Base-by-base conservation (phyloP, 345 rosid species). In the Corchorus olitorius region DNA sequence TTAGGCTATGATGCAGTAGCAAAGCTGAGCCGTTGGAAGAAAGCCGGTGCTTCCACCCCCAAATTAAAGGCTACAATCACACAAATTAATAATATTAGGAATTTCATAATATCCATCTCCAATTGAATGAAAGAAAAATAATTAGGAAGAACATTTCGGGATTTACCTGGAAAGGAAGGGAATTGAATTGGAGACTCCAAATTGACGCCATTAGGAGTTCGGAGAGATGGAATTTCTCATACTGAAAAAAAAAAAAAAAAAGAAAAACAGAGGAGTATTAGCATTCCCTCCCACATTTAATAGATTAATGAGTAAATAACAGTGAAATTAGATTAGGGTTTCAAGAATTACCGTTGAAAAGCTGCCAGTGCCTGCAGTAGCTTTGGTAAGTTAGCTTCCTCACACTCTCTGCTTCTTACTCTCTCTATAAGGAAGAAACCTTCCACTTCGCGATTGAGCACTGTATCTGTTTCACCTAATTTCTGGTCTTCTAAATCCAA, bases 181-280 rank as follows among this genome's bases (percentile, higher is more conserved):
- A 74, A 20, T 81, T 77, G 70, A 78, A 86, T 15, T 76, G 84
- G 61, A 84, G 80, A 84, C 76, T 71, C 83, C 81, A 79, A 80
- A 81, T 70, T 63, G 91, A 78, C 4, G 91, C 82, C 89, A 88
- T 88, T 74, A n/a, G 39, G 4, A 52, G 6, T 48, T 19, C 6
- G 19, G 65, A 73, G 35, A 73, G 13, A 45, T 27, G 54, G 14
- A 34, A 37, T 20, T 20, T 35, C 13, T 76, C 81, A 80, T 75
- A 61, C 79, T 61, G 62, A 46, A 48, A 67, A 33, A 74, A 27
- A 27, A 27, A 27, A 27, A 27, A 27, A 27, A 27, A 55, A 7
- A n/a, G n/a, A n/a, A 27, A 68, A 34, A 73, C 20, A 61, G 50
- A n/a, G 45, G 49, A 10, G 52, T 0, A 66, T 74, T 58, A 54